phyloP scores from a whole-genome alignment of 495 filamentous ascomycete species.

The Talaromyces borbonicus region DNA sequence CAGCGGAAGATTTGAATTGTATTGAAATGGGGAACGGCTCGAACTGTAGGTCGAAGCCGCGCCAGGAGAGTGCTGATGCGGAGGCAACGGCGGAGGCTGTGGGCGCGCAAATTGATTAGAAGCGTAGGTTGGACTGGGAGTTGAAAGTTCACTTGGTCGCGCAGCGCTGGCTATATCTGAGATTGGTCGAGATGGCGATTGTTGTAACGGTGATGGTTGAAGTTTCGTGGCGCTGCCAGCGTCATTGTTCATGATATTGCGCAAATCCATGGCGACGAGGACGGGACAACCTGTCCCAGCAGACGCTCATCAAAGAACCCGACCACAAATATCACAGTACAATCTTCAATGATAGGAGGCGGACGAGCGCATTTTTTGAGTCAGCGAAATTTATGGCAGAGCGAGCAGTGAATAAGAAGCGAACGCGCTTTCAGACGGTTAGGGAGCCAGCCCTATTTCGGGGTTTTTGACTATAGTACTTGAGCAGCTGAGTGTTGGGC shows the following conservation, averaged over 20 bases:
- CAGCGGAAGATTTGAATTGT: constrained; percentile 23
- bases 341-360: background rate
- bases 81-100: constrained; percentile 33
- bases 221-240: constrained; percentile 20
- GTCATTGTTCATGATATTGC: constrained; percentile 44
- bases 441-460: no score
- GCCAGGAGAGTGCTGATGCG: constrained; percentile 31
- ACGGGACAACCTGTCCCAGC: constrained; percentile 11
- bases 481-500: no score
- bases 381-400: background rate
- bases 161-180: constrained; percentile 12
- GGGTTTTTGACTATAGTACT: no score
- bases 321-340: background rate
- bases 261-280: constrained; percentile 41
- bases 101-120: constrained; percentile 25
- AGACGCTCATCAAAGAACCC: constrained; percentile 6
- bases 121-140: constrained; percentile 14
- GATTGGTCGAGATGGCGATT: constrained; percentile 14
- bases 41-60: constrained; percentile 32
- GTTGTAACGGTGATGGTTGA: constrained; percentile 16
- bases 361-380: background rate
- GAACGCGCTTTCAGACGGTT: constrained; percentile 8
- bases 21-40: constrained; percentile 38
- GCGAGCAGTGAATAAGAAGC: background rate
- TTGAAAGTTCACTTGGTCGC: constrained; percentile 6